Conservation (phyloP, 306 rosid genomes). For the Trifolium repens region DNA sequence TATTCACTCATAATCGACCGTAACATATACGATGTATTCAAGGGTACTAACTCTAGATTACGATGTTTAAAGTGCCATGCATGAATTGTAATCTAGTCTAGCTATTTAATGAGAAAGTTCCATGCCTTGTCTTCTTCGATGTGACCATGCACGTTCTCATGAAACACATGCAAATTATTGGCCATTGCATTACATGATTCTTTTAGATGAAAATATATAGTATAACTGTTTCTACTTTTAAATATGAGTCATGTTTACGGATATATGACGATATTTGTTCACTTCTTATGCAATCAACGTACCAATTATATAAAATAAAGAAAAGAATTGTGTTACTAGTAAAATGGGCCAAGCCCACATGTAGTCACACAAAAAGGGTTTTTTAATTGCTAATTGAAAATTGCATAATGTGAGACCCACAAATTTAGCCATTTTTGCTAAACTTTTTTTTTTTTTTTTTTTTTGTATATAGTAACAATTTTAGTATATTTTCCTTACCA, state of each 20-base stretch:
- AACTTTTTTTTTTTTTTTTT: too few species aligned
- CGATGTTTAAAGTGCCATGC: neutral
- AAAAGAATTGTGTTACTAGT: too few species aligned
- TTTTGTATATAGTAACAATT: too few species aligned
- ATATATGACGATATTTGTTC: neutral
- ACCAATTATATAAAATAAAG: too few species aligned
- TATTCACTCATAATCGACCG: neutral
- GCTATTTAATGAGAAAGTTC: constrained; percentile 1
- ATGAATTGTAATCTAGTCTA: neutral
- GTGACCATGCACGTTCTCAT: constrained; percentile 11
- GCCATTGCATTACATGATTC: neutral
- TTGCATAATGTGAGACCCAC: too few species aligned
- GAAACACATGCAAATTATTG: neutral
- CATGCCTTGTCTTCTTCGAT: constrained; percentile 12
- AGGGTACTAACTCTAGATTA: neutral
- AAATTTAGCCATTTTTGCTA: too few species aligned
- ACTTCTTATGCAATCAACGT: too few species aligned
- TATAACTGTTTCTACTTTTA: neutral
- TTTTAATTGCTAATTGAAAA: too few species aligned
- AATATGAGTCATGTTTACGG: neutral
- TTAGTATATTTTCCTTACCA: too few species aligned
- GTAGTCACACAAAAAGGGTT: too few species aligned
- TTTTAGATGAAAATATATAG: neutral
- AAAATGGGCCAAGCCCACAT: too few species aligned
- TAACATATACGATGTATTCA: neutral